A percentile compares a stretch with the other conserved stretches of the same genome.
These are phyloP conservation scores for Claviceps capensis DNA, from an alignment of 2,329 filamentous ascomycete species.

Conservation along the genomic window DNA sequence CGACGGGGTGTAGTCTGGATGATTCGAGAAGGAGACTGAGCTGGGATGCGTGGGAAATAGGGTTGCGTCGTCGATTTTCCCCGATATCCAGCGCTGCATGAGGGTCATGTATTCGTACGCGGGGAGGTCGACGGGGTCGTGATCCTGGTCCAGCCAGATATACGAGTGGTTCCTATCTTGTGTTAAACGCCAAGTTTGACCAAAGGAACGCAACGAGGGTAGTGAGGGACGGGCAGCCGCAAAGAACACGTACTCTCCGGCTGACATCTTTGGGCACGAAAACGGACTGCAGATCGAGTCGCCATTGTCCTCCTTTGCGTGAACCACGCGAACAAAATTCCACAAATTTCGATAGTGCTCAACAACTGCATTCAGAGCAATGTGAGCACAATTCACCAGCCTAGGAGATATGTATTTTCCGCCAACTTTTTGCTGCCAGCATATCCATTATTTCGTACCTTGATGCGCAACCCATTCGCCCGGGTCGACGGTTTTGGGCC, in stretches of 20 bases:
- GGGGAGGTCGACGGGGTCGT: slow-evolving; percentile 73
- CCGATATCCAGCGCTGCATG: slow-evolving; percentile 87
- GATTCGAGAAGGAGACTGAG: slow-evolving; percentile 44
- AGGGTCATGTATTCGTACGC: slow-evolving; percentile 82
- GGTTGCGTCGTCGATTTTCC: slow-evolving; percentile 72
- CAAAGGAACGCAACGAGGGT: background rate
- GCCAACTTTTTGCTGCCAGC: background rate
- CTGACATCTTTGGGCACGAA: slow-evolving; percentile 84
- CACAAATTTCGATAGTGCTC: slow-evolving; percentile 84
- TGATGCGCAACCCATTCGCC: slow-evolving; percentile 96
- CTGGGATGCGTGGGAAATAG: slow-evolving; percentile 76
- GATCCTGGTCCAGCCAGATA: slow-evolving; percentile 68
- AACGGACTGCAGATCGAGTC: slow-evolving; percentile 69
- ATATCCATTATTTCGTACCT: slow-evolving; percentile 42
- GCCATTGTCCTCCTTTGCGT: slow-evolving; percentile 70
- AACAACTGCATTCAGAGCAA: slow-evolving; percentile 45
- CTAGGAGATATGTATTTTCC: background rate
- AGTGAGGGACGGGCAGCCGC: background rate
- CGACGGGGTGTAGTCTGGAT: slow-evolving; percentile 32
- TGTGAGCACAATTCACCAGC: background rate
- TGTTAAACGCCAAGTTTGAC: background rate
- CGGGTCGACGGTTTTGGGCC: slow-evolving; percentile 87
- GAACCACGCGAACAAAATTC: slow-evolving; percentile 78
- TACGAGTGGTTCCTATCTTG: slow-evolving; percentile 67
- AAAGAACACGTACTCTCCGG: slow-evolving; percentile 50